A percentile compares a stretch with the other conserved stretches of the same genome.
phyloP scores from a whole-genome alignment of 2,329 filamentous ascomycete species.

The Penicillium capsulatum region DNA sequence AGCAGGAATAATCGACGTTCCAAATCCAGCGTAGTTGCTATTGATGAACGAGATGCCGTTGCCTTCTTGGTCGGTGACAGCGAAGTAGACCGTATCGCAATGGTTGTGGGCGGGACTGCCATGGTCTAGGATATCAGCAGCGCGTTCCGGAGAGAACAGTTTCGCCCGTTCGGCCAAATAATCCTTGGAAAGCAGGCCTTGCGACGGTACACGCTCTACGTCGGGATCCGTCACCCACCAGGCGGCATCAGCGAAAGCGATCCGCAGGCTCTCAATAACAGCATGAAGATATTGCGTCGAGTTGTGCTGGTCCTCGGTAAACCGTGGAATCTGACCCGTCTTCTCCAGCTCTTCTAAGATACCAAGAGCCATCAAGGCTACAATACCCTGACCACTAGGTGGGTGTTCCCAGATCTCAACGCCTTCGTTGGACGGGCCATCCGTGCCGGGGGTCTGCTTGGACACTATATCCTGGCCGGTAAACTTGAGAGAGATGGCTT shows the following conservation, averaged over 20 bases:
- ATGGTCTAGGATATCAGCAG: constrained; percentile 55
- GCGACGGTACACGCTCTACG: constrained; percentile 58
- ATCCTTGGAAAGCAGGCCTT: constrained; percentile 63
- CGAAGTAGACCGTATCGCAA: constrained; percentile 93
- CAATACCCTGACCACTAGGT: constrained; percentile 92
- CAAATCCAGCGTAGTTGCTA: constrained; percentile 83
- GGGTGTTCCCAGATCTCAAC: constrained; percentile 95
- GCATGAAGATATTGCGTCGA: constrained; percentile 75
- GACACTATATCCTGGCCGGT: constrained; percentile 51
- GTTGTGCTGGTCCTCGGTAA: constrained; percentile 69
- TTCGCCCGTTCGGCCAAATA: constrained; percentile 70
- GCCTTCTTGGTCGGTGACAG: constrained; percentile 71
- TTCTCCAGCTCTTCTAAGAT: constrained; percentile 84
- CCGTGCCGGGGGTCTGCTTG: constrained; percentile 19
- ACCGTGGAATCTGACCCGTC: constrained; percentile 67
- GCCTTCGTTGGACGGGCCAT: constrained; percentile 38
- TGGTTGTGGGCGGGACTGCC: constrained; percentile 81
- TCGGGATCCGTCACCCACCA: constrained; percentile 90
- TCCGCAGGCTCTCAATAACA: constrained; percentile 79
- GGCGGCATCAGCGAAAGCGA: constrained; percentile 81
- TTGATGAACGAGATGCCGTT: constrained; percentile 97
- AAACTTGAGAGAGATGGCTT: constrained; percentile 79
- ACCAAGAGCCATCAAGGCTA: constrained; percentile 88
- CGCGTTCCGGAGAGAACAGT: constrained; percentile 56
- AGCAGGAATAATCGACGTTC: constrained; percentile 76